Conservation (phyloP, 2,329 filamentous ascomycete species). For the Aspergillus brasiliensis region DNA sequence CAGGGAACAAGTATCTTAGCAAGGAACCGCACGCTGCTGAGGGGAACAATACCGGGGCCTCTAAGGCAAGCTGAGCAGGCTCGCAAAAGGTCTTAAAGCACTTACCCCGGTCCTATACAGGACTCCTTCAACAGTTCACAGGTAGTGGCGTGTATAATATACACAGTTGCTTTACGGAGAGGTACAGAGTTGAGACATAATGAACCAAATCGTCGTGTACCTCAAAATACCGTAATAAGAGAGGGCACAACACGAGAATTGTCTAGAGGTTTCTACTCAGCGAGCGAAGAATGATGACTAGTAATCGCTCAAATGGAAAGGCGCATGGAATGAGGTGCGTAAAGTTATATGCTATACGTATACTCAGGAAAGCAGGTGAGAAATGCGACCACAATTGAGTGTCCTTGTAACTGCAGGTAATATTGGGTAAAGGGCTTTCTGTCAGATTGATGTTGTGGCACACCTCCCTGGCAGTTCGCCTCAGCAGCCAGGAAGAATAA, state of each 20-base stretch:
- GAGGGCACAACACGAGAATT: neutral
- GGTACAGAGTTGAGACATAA: neutral
- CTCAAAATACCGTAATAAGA: neutral
- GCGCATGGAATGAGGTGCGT: neutral
- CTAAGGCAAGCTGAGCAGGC: neutral
- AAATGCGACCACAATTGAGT: neutral
- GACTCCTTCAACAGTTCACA: neutral
- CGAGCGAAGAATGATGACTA: neutral
- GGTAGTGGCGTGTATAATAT: neutral
- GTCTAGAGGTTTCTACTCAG: neutral
- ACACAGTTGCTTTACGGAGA: neutral
- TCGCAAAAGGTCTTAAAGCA: slow-evolving; percentile 1
- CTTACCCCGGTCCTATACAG: slow-evolving; percentile 1
- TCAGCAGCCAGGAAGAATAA: slow-evolving; percentile 6
- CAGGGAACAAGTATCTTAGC: slow-evolving; percentile 1
- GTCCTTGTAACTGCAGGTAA: neutral
- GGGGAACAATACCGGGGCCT: neutral
- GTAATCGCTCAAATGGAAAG: neutral
- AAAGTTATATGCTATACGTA: neutral
- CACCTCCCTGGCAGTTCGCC: slow-evolving; percentile 3
- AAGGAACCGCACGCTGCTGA: slow-evolving; percentile 1
- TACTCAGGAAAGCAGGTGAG: neutral
- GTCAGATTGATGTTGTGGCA: slow-evolving; percentile 2
- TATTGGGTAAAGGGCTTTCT: neutral
- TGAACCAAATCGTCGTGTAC: neutral